Conservation (phyloP, 2,329 filamentous ascomycete genomes). For the Cryphonectria radicalis region DNA sequence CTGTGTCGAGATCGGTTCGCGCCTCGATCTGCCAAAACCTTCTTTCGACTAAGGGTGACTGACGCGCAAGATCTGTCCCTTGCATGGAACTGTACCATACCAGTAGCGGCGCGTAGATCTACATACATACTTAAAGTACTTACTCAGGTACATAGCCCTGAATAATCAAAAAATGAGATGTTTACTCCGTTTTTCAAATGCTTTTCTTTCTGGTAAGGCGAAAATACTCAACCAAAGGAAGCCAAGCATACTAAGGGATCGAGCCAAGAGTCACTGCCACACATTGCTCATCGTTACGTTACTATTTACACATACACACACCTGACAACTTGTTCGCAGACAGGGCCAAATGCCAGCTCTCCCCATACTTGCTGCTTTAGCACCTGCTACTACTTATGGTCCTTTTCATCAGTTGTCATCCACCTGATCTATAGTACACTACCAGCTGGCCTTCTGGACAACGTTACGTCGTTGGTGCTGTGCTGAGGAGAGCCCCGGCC, state of each 20-base stretch:
- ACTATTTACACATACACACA: not conserved
- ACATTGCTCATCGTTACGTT: not conserved
- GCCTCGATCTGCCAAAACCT: constrained; percentile 3
- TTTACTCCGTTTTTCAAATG: not conserved
- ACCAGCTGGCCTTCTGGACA: not conserved
- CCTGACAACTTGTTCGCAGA: not conserved
- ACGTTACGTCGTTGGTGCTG: not conserved
- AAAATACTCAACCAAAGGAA: not conserved
- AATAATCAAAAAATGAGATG: not conserved
- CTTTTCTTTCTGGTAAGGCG: not conserved
- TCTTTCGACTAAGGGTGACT: not conserved
- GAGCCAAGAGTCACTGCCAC: not conserved
- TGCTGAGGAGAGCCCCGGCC: not conserved
- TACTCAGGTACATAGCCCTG: not conserved
- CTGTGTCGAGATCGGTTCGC: not conserved
- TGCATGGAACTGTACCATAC: not conserved
- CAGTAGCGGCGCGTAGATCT: not conserved
- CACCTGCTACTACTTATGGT: not conserved
- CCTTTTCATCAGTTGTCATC: not conserved
- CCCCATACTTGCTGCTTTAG: not conserved
- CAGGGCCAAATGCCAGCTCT: not conserved
- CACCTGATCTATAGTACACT: not conserved
- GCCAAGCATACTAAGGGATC: too few species aligned
- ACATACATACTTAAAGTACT: not conserved
- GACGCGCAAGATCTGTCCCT: constrained; percentile 1